Evolutionary conservation across 164 flowering plant genomes (phyloP).

Genomic region (Hamamelis virginiana): DNA sequence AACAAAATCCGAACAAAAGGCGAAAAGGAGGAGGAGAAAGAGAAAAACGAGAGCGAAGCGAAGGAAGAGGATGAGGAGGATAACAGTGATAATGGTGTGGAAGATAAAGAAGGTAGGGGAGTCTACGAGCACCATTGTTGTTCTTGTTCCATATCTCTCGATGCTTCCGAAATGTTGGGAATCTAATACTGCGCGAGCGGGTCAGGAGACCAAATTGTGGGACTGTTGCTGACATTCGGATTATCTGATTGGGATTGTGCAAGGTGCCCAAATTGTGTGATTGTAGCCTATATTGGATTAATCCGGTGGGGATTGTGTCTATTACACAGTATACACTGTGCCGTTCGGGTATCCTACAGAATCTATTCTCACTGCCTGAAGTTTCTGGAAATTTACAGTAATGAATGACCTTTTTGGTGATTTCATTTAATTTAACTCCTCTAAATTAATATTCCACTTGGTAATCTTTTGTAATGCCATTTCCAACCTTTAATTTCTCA

Average conservation of each 20-base stretch:
- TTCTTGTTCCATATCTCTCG: background rate
- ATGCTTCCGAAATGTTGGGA: constrained; percentile 2
- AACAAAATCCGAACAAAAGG: constrained; percentile 22
- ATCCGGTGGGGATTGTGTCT: no score
- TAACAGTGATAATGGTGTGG: constrained; percentile 1
- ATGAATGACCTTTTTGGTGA: no score
- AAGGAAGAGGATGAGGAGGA: constrained; percentile 23
- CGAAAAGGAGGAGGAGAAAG: constrained; percentile 19
- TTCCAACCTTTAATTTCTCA: no score
- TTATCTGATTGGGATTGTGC: background rate
- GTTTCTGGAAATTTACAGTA: no score
- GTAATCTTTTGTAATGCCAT: no score
- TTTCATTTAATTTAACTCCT: no score
- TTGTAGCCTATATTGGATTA: no score
- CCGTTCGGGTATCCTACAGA: no score
- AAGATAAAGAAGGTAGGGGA: constrained; percentile 18
- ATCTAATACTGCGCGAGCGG: constrained; percentile 6
- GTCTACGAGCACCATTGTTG: constrained; percentile 5
- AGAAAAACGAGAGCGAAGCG: constrained; percentile 18
- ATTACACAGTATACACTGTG: no score
- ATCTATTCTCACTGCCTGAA: no score
- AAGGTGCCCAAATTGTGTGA: no score
- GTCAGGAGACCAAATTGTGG: constrained; percentile 6
- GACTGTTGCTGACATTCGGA: constrained; percentile 6
- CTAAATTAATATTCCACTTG: no score